A percentile compares a stretch with the other conserved stretches of the same genome.
Evolutionary conservation across 2,329 filamentous ascomycete species (phyloP).

Genomic region (Exophiala viscosa): DNA sequence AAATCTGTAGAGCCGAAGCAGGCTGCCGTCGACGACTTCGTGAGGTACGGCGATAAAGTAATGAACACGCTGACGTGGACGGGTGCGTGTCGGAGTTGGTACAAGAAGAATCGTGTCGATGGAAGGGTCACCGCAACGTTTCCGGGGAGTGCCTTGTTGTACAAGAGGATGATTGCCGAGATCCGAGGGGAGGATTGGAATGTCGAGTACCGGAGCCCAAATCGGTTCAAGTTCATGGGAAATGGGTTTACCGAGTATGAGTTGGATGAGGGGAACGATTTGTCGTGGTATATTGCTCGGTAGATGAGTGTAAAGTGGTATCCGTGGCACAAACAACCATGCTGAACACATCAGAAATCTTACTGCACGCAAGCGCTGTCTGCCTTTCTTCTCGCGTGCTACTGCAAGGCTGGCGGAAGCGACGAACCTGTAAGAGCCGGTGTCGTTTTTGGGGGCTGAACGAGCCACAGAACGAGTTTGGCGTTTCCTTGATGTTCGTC

Average conservation of each 20-base stretch:
- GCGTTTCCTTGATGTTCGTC: too few relatives aligned
- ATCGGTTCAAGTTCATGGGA: constrained; percentile 48
- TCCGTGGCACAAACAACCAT: too few relatives aligned
- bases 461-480: too few relatives aligned
- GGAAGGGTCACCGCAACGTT: constrained; percentile 45
- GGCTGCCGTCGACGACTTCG: constrained; percentile 47
- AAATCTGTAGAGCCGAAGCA: constrained; percentile 37
- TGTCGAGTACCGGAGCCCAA: constrained; percentile 43
- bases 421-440: too few relatives aligned
- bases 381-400: too few relatives aligned
- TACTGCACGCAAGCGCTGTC: too few relatives aligned
- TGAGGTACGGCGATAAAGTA: constrained; percentile 46
- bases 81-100: constrained; percentile 40
- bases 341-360: too few relatives aligned
- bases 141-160: constrained; percentile 41
- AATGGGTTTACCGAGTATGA: constrained; percentile 44
- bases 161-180: constrained; percentile 34
- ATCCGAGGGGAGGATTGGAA: constrained; percentile 29
- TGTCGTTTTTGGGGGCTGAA: too few relatives aligned
- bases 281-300: constrained; percentile 28
- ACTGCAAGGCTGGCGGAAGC: too few relatives aligned
- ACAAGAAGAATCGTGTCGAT: constrained; percentile 43
- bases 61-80: constrained; percentile 48
- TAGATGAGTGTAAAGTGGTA: not conserved
- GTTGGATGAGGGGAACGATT: constrained; percentile 27